A percentile compares a stretch with the other conserved stretches of the same genome.
Evolutionary conservation across 75 land plant genomes (phyloP).

Genomic region (Cunninghamia lanceolata): DNA sequence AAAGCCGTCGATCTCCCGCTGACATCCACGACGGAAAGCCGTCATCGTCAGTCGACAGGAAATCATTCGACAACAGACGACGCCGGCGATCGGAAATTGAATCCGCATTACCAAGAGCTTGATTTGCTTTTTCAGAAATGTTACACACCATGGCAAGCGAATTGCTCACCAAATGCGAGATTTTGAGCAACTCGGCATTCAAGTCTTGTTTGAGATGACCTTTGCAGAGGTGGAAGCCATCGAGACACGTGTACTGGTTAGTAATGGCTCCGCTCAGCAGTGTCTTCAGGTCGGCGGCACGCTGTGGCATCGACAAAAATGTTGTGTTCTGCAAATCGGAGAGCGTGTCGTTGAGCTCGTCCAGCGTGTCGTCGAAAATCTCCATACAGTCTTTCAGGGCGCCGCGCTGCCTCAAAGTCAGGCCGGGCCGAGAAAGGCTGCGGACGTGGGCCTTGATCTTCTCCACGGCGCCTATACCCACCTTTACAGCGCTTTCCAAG

Average conservation of each 20-base stretch:
- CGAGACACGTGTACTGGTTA: conserved; percentile 14
- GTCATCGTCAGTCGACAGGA: background rate
- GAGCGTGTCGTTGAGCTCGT: background rate
- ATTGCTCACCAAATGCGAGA: conserved; percentile 3
- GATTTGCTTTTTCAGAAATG: background rate
- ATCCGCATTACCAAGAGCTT: no score
- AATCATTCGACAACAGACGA: background rate
- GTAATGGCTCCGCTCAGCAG: conserved; percentile 16
- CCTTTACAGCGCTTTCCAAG: conserved; percentile 27
- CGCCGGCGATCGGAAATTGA: background rate
- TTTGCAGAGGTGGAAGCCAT: conserved; percentile 4
- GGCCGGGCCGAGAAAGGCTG: conserved; percentile 9
- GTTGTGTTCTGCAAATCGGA: background rate
- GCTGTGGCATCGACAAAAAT: no score
- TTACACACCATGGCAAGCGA: background rate
- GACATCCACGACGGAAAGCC: conserved; percentile 14
- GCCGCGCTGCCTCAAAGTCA: background rate
- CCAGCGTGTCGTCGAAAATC: conserved; percentile 1
- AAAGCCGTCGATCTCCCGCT: conserved; percentile 3
- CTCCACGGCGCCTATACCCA: conserved; percentile 25
- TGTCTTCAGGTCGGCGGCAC: conserved; percentile 5
- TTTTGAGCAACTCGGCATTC: background rate
- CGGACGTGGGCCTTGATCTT: conserved; percentile 16
- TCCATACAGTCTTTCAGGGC: conserved; percentile 17
- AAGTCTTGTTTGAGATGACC: background rate